Conservation (phyloP, 208 protist species). For the Wallacemonas sp. region DNA sequence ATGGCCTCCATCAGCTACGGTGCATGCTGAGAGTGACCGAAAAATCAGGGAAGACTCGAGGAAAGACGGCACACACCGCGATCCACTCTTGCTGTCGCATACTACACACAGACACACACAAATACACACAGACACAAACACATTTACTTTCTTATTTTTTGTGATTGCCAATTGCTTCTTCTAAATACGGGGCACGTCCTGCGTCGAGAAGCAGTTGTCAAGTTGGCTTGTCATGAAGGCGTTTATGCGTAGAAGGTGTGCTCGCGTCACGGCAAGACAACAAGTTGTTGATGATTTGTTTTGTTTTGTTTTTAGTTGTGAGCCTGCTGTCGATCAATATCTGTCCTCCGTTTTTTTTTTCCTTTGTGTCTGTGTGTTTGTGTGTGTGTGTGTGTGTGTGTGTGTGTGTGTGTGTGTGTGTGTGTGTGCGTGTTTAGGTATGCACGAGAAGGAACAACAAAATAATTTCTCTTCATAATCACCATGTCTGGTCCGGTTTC, state of each 20-base stretch:
- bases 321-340: not conserved
- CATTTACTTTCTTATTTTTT: constrained; percentile 10
- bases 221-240: too few species aligned
- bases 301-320: not conserved
- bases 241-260: too few species aligned
- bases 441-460: not conserved
- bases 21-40: constrained; percentile 38
- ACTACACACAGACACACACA: too few species aligned
- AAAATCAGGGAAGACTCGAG: too few species aligned
- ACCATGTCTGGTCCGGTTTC: not conserved
- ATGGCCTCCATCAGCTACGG: constrained; percentile 33
- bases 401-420: constrained; percentile 1
- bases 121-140: too few species aligned
- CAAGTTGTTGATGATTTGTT: not conserved
- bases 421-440: constrained; percentile 2
- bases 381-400: constrained; percentile 3
- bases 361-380: not conserved
- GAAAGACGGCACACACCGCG: too few species aligned
- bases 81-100: too few species aligned
- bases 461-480: not conserved
- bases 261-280: not conserved
- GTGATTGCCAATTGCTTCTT: constrained; percentile 8
- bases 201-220: not conserved
- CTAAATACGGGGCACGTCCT: constrained; percentile 10
- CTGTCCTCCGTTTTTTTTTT: constrained; percentile 4